Conservation (phyloP, 2,329 filamentous ascomycete species). For the Fusarium zealandicum region DNA sequence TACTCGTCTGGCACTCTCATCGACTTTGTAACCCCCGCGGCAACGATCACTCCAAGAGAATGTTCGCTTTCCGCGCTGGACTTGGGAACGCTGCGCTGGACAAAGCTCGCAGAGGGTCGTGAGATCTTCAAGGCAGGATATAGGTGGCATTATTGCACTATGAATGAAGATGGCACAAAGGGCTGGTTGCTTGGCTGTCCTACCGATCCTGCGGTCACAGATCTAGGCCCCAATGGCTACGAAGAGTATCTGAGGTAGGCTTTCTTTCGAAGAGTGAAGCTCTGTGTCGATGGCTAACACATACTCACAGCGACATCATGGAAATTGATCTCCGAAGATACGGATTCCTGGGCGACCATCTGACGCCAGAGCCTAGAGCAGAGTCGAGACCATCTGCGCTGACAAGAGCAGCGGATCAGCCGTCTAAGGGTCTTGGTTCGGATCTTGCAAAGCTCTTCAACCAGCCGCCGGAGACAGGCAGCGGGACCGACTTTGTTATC, state of each 20-base stretch:
- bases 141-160: constrained; percentile 97
- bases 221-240: constrained; percentile 72
- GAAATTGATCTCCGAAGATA: constrained; percentile 92
- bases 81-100: constrained; percentile 86
- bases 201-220: constrained; percentile 71
- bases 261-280: background rate
- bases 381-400: constrained; percentile 59
- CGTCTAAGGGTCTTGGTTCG: constrained; percentile 75
- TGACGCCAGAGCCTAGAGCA: constrained; percentile 61
- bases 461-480: constrained; percentile 80
- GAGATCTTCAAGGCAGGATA: constrained; percentile 94
- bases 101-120: constrained; percentile 90
- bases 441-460: constrained; percentile 91
- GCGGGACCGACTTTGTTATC: constrained; percentile 88
- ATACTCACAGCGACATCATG: constrained; percentile 75
- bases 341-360: constrained; percentile 84
- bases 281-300: constrained; percentile 24
- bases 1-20: constrained; percentile 92
- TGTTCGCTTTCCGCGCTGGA: constrained; percentile 92
- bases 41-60: constrained; percentile 84
- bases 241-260: constrained; percentile 81
- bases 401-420: constrained; percentile 57
- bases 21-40: constrained; percentile 92
- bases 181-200: constrained; percentile 96
- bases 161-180: constrained; percentile 94